phyloP scores from a whole-genome alignment of 2,329 filamentous ascomycete species.

The Beauveria varroae region DNA sequence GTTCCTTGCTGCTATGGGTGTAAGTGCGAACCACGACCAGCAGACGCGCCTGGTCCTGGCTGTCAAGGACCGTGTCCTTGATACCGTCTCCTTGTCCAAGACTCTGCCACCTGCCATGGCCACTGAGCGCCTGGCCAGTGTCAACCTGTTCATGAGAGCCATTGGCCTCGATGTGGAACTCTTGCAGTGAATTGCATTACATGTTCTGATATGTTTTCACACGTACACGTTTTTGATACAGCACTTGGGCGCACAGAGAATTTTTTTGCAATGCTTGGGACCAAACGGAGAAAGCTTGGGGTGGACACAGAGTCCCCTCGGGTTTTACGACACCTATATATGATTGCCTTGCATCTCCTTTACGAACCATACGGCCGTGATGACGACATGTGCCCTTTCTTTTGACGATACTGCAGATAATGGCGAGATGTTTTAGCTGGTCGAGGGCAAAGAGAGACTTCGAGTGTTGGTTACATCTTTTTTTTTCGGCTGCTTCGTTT shows the following conservation, averaged over 20 bases:
- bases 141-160: slow-evolving; percentile 97
- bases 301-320: background rate
- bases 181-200: slow-evolving; percentile 29
- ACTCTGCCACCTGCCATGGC: slow-evolving; percentile 83
- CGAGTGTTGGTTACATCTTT: slow-evolving; percentile 3
- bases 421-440: slow-evolving; percentile 7
- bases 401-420: background rate
- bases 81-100: slow-evolving; percentile 84
- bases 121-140: slow-evolving; percentile 74
- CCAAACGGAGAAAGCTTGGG: background rate
- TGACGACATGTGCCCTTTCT: background rate
- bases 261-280: background rate
- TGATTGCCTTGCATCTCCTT: background rate
- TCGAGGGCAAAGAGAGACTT: background rate
- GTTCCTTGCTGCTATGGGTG: slow-evolving; percentile 89
- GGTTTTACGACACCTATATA: background rate
- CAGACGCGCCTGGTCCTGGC: slow-evolving; percentile 90
- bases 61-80: slow-evolving; percentile 96
- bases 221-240: background rate
- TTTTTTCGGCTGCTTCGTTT: background rate
- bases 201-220: background rate
- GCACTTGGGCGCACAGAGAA: slow-evolving; percentile 1
- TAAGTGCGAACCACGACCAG: slow-evolving; percentile 87
- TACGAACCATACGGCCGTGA: slow-evolving; percentile 7
- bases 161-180: slow-evolving; percentile 96